Evolutionary conservation across 2,329 filamentous ascomycete genomes (phyloP).

Genomic region (Microsporum audouinii): DNA sequence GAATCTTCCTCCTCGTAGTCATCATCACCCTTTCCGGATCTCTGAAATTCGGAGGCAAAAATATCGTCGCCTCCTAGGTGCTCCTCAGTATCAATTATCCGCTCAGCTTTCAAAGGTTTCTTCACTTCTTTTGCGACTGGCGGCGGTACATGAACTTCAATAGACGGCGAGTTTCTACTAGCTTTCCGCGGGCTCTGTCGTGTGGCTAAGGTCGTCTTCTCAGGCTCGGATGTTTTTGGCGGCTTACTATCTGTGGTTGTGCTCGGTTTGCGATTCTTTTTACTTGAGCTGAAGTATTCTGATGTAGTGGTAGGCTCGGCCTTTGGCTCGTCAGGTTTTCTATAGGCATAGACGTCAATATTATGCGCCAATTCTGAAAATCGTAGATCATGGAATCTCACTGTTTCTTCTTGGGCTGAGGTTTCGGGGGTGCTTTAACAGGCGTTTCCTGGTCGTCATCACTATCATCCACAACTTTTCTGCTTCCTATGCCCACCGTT

Average conservation of each 20-base stretch:
- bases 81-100: conserved; percentile 50
- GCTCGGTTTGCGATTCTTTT: conserved; percentile 7
- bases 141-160: not conserved
- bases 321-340: conserved; percentile 40
- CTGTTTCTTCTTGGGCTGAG: conserved; percentile 36
- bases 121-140: conserved; percentile 7
- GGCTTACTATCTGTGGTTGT: conserved; percentile 15
- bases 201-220: conserved; percentile 21
- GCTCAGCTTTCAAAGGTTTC: conserved; percentile 25
- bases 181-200: conserved; percentile 27
- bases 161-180: conserved; percentile 22
- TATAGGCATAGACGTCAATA: conserved; percentile 15
- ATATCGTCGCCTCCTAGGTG: conserved; percentile 69
- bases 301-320: conserved; percentile 50
- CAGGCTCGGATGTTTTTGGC: conserved; percentile 15
- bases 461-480: conserved; percentile 70
- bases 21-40: conserved; percentile 53
- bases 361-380: not conserved
- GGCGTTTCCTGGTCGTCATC: conserved; percentile 51
- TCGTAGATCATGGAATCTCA: conserved; percentile 26
- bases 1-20: conserved; percentile 55
- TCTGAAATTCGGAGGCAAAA: conserved; percentile 61
- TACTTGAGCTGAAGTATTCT: conserved; percentile 48
- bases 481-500: conserved; percentile 29
- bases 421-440: conserved; percentile 27